Evolutionary conservation across 2,329 filamentous ascomycete species (phyloP).

Genomic region (Coleophoma eucalyptorum): DNA sequence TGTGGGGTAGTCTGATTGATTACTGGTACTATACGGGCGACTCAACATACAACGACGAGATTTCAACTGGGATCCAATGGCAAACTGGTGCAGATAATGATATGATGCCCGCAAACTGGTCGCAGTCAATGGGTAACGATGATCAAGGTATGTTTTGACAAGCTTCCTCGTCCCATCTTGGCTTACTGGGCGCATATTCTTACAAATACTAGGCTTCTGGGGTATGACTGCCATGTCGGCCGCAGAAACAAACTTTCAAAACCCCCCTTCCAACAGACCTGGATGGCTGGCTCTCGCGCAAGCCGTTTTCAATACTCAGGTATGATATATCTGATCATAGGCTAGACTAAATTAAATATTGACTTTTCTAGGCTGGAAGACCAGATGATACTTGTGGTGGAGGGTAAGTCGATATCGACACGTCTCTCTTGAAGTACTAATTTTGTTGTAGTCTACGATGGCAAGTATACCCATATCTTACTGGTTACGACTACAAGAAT

Average conservation of each 20-base stretch:
- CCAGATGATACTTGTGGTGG: slow-evolving; percentile 71
- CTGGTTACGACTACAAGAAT: slow-evolving; percentile 60
- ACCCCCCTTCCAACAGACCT: slow-evolving; percentile 57
- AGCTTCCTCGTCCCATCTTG: neutral
- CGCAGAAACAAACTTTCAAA: slow-evolving; percentile 71
- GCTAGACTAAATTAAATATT: neutral
- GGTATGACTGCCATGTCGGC: slow-evolving; percentile 77
- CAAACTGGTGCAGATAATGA: slow-evolving; percentile 53
- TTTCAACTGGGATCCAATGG: slow-evolving; percentile 50
- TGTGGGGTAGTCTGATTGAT: slow-evolving; percentile 56
- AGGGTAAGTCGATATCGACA: slow-evolving; percentile 38
- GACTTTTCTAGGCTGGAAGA: slow-evolving; percentile 41
- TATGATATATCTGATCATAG: neutral
- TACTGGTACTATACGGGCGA: slow-evolving; percentile 62
- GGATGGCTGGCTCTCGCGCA: slow-evolving; percentile 78
- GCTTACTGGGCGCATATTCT: neutral
- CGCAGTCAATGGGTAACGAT: slow-evolving; percentile 30
- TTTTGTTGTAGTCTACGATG: slow-evolving; percentile 54
- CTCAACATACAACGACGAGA: slow-evolving; percentile 49
- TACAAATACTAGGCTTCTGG: slow-evolving; percentile 62
- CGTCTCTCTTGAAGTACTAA: slow-evolving; percentile 4
- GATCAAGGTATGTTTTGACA: slow-evolving; percentile 21
- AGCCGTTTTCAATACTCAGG: slow-evolving; percentile 75
- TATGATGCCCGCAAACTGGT: slow-evolving; percentile 50
- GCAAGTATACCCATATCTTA: slow-evolving; percentile 72